Evolutionary conservation across 176 grass and related monocot species (phyloP).

Genomic region (Thinopyrum elongatum): DNA sequence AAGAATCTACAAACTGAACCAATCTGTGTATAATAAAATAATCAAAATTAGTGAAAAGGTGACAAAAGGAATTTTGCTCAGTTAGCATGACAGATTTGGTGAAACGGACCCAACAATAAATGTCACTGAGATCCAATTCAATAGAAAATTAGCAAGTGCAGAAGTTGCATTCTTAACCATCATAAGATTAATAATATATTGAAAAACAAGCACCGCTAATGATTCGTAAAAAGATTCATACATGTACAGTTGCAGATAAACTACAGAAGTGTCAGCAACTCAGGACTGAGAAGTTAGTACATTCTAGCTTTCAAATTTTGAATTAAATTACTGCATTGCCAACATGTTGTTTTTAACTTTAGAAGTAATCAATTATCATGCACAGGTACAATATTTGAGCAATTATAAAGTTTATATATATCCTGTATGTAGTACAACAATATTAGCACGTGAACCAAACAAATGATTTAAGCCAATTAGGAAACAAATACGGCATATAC

Average conservation of each 20-base stretch:
- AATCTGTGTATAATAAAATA: constrained; percentile 56
- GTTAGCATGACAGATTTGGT: not conserved
- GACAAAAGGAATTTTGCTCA: not conserved
- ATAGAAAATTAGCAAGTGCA: not conserved
- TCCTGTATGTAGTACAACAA: not conserved
- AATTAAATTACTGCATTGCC: not conserved
- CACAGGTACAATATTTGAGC: not conserved
- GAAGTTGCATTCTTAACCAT: not conserved
- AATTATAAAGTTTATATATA: not conserved
- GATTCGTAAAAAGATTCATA: not conserved
- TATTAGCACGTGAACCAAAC: not conserved
- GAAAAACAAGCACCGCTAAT: not conserved
- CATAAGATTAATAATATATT: constrained; percentile 7
- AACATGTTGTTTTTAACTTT: not conserved
- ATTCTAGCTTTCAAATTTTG: not conserved
- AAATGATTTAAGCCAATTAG: not conserved
- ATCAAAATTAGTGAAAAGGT: not conserved
- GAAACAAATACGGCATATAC: not conserved
- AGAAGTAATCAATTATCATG: not conserved
- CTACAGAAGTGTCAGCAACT: not conserved
- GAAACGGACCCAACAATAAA: constrained; percentile 3
- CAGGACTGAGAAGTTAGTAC: not conserved
- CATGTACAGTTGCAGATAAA: constrained; percentile 3
- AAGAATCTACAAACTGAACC: constrained; percentile 96
- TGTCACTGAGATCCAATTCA: constrained; percentile 15